Evolutionary conservation across 1,284 basidiomycete species (phyloP).

Genomic region (Trichosporon coremiiforme): DNA sequence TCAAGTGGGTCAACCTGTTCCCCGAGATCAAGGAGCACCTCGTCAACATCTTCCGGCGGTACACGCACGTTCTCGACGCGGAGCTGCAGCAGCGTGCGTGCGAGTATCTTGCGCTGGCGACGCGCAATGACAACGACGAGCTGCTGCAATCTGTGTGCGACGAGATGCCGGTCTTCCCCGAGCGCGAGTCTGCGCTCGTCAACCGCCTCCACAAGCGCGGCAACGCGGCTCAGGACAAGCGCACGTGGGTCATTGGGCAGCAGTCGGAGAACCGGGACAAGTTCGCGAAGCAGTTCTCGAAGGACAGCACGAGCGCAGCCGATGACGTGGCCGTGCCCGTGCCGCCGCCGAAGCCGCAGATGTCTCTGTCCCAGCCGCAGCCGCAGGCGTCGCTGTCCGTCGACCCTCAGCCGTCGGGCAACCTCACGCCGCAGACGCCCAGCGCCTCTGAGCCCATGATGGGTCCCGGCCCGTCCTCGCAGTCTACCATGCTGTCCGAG

Average conservation of each 20-base stretch:
- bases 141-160: conserved; percentile 92
- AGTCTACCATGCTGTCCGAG: conserved; percentile 43
- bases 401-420: conserved; percentile 14
- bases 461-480: conserved; percentile 40
- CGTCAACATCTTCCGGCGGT: conserved; percentile 93
- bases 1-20: conserved; percentile 95
- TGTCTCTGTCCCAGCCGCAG: conserved; percentile 5
- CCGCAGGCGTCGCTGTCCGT: conserved; percentile 2
- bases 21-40: conserved; percentile 96
- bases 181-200: conserved; percentile 85
- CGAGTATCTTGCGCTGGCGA: conserved; percentile 89
- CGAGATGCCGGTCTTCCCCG: conserved; percentile 98
- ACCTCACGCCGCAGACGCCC: conserved; percentile 7
- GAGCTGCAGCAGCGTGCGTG: conserved; percentile 98
- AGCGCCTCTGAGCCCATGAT: conserved; percentile 43
- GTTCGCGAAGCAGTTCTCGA: conserved; percentile 57
- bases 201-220: conserved; percentile 84
- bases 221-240: conserved; percentile 85
- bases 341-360: conserved; percentile 25
- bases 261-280: conserved; percentile 82
- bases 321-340: conserved; percentile 19
- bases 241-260: conserved; percentile 93
- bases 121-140: conserved; percentile 81
- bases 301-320: conserved; percentile 22
- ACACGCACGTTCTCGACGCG: conserved; percentile 94